Conservation (phyloP, 2,329 filamentous ascomycete genomes). For the Colletotrichum navitas region DNA sequence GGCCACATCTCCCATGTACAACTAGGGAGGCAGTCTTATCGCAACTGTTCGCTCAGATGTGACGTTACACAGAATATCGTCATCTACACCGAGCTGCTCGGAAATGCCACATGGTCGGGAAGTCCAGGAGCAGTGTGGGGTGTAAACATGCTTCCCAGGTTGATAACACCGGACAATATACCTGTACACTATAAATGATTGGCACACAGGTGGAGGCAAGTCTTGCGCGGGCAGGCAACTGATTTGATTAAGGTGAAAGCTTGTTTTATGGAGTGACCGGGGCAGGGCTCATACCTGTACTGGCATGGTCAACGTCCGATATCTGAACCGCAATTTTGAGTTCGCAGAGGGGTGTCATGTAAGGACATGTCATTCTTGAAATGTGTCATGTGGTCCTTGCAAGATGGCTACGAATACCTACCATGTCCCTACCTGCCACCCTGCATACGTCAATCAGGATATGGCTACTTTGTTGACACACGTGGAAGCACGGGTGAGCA, state of each 20-base stretch:
- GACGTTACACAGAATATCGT: no score
- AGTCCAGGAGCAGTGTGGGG: background rate
- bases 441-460: constrained; percentile 38
- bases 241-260: constrained; percentile 41
- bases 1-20: constrained; percentile 3
- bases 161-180: background rate
- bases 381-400: constrained; percentile 32
- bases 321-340: constrained; percentile 37
- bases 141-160: background rate
- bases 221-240: constrained; percentile 14
- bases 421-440: constrained; percentile 22
- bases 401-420: background rate
- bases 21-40: background rate
- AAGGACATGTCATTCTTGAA: constrained; percentile 30
- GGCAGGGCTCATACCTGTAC: constrained; percentile 27
- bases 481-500: constrained; percentile 39
- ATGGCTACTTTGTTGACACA: constrained; percentile 28
- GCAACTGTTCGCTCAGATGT: background rate
- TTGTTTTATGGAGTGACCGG: constrained; percentile 23
- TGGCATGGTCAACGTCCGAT: constrained; percentile 33
- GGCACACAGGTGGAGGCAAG: constrained; percentile 15
- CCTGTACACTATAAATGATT: constrained; percentile 2
- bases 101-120: background rate
- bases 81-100: background rate
- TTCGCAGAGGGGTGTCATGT: constrained; percentile 37